phyloP scores from a whole-genome alignment of 1,284 basidiomycete genomes.

The Sanghuangporus weigelae region DNA sequence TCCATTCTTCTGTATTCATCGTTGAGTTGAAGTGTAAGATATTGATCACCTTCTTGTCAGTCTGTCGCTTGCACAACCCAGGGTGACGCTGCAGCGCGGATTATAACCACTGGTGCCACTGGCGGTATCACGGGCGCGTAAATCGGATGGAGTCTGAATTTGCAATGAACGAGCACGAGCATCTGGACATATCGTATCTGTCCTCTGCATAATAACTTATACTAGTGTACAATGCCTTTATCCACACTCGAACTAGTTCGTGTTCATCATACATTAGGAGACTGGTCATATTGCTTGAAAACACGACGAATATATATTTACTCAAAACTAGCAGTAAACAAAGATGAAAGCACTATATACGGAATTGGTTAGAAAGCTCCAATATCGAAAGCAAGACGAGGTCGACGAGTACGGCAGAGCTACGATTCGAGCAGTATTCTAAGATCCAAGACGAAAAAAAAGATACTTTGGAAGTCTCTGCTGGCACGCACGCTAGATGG shows the following conservation, averaged over 20 bases:
- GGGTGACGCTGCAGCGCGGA: slow-evolving; percentile 46
- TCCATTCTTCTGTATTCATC: not conserved
- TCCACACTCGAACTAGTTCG: not conserved
- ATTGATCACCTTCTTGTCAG: not conserved
- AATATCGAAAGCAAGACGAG: too few species aligned
- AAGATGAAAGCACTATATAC: not conserved
- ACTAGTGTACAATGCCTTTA: not conserved
- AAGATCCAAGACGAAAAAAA: too few species aligned
- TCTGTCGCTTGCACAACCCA: slow-evolving; percentile 49
- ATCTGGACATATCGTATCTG: not conserved
- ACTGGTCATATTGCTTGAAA: not conserved
- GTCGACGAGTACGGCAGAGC: too few species aligned
- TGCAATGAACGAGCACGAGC: not conserved
- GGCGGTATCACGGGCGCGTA: slow-evolving; percentile 29
- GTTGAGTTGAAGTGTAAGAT: not conserved
- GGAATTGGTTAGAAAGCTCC: not conserved
- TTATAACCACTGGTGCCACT: slow-evolving; percentile 45
- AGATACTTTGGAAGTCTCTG: too few species aligned
- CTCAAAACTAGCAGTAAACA: not conserved
- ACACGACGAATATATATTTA: too few species aligned
- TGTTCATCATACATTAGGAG: not conserved
- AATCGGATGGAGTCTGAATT: not conserved
- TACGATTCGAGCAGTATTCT: too few species aligned
- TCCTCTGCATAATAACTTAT: not conserved
- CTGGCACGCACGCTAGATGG: not conserved